These are phyloP conservation scores for Astrephomene gubernaculifera DNA, from an alignment of 139 green algal species.

Conservation along the genomic window DNA sequence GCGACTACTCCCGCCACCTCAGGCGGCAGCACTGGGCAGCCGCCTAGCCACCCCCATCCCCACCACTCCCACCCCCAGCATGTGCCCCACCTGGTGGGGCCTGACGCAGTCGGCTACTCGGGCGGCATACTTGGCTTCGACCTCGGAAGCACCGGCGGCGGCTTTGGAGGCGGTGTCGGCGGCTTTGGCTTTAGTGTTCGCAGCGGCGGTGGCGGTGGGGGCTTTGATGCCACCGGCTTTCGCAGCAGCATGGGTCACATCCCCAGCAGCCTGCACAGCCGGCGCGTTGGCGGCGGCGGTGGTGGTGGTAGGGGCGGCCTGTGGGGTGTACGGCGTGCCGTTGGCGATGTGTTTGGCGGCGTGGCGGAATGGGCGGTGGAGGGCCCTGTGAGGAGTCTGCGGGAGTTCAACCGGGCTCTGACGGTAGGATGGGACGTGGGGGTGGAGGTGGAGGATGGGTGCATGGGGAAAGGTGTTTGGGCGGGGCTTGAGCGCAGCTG, in stretches of 20 bases:
- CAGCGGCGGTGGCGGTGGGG: neutral
- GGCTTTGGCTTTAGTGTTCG: neutral
- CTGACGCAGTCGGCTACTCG: neutral
- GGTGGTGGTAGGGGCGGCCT: too few species aligned
- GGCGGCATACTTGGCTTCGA: neutral
- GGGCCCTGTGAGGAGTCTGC: constrained; percentile 1
- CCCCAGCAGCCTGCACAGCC: too few species aligned
- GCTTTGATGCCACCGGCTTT: neutral
- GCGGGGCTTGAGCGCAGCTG: neutral
- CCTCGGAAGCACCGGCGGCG: neutral
- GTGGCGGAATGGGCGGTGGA: constrained; percentile 22
- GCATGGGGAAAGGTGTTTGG: neutral
- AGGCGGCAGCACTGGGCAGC: neutral
- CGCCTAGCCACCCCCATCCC: neutral
- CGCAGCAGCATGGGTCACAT: neutral
- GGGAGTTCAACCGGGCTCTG: constrained; percentile 9
- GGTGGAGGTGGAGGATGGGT: neutral
- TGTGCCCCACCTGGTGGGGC: neutral
- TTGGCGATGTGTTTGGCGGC: neutral
- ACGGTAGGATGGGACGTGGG: neutral
- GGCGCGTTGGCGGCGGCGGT: too few species aligned
- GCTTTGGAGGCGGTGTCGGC: neutral
- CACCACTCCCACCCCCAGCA: neutral
- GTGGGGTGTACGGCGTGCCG: too few species aligned
- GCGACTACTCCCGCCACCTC: neutral